Percentiles rank a stretch among this genome's conserved stretches.
phyloP scores from a whole-genome alignment of 495 filamentous ascomycete species.

The Penicillium flavigenum region DNA sequence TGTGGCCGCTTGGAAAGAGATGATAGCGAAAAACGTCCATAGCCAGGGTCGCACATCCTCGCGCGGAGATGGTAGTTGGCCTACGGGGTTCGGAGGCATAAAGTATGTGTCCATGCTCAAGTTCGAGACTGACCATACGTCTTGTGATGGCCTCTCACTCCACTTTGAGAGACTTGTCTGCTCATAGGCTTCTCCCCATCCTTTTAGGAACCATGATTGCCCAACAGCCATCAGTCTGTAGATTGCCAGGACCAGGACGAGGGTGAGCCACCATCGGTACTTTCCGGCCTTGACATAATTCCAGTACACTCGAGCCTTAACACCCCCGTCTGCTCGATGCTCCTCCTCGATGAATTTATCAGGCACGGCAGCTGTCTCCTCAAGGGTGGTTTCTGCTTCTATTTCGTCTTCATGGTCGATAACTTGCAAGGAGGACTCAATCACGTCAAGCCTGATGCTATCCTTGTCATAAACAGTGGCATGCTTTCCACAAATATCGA shows the following conservation, averaged over 20 bases:
- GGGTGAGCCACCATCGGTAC: constrained; percentile 64
- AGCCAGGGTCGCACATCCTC: constrained; percentile 73
- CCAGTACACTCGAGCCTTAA: constrained; percentile 74
- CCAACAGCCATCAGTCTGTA: constrained; percentile 60
- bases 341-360: constrained; percentile 85
- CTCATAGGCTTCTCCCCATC: constrained; percentile 77
- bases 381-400: constrained; percentile 35
- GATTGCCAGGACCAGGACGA: constrained; percentile 57
- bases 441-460: constrained; percentile 20
- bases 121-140: constrained; percentile 1
- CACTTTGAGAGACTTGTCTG: constrained; percentile 18
- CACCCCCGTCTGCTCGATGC: constrained; percentile 69
- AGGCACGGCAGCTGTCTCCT: constrained; percentile 53
- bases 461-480: constrained; percentile 49
- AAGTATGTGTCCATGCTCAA: constrained; percentile 25
- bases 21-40: constrained; percentile 60
- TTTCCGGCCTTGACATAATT: constrained; percentile 76
- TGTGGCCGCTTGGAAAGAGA: constrained; percentile 54
- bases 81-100: constrained; percentile 41
- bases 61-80: constrained; percentile 62
- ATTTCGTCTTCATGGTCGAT: constrained; percentile 34
- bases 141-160: background rate
- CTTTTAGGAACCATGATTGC: constrained; percentile 78
- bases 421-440: constrained; percentile 17
- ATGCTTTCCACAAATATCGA: constrained; percentile 61